Conservation (phyloP, 139 green algal species). For the Chlorella ohadii region DNA sequence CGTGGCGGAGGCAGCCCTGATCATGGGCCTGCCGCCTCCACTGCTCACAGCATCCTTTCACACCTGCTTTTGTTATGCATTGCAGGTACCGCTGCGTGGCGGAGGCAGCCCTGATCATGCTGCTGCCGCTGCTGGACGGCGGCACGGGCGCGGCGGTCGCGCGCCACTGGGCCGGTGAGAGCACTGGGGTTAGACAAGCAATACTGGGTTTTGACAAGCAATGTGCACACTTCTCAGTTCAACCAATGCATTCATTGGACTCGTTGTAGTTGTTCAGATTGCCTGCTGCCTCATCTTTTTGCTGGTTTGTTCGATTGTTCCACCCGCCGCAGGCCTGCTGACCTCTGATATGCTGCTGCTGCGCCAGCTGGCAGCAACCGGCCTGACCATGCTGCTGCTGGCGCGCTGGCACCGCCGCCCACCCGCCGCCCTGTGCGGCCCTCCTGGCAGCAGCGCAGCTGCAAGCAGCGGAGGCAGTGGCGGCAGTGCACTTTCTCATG, state of each 20-base stretch:
- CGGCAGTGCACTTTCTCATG: too few relatives aligned
- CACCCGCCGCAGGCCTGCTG: conserved; percentile 40
- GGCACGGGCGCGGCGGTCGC: conserved; percentile 27
- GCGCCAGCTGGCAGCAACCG: conserved; percentile 43
- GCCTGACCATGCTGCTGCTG: conserved; percentile 26
- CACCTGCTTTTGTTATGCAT: too few relatives aligned
- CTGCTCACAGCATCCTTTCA: too few relatives aligned
- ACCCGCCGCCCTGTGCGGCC: neutral
- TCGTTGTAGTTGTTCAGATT: too few relatives aligned
- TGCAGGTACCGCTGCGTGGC: conserved; percentile 57
- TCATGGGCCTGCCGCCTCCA: conserved; percentile 69
- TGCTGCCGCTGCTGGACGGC: conserved; percentile 54
- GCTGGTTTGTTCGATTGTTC: too few relatives aligned
- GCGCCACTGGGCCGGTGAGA: conserved; percentile 41
- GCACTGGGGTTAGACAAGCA: too few relatives aligned
- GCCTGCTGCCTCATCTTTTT: too few relatives aligned
- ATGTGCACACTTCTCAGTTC: too few relatives aligned
- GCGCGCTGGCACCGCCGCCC: neutral
- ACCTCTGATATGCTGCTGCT: conserved; percentile 57
- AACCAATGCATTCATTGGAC: too few relatives aligned
- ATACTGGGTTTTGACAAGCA: too few relatives aligned
- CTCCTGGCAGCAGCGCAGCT: neutral
- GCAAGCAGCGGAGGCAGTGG: neutral
- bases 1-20: conserved; percentile 59
- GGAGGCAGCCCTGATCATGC: conserved; percentile 62